These are phyloP conservation scores for Luffa acutangula DNA, from an alignment of 306 rosid species.

Conservation along the genomic window DNA sequence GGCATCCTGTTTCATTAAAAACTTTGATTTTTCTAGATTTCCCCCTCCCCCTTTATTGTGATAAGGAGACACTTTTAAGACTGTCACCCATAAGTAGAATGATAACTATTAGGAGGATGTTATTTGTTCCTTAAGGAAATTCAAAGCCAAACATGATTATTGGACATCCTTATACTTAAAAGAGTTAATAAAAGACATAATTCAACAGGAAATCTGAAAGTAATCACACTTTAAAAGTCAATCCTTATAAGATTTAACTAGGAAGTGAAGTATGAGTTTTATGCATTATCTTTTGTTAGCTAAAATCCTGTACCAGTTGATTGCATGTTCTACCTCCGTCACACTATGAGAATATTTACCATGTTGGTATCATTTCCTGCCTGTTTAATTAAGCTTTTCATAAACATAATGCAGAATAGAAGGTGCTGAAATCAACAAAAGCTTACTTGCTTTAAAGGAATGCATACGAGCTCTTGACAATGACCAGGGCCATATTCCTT, in stretches of 20 bases:
- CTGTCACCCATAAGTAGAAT: background rate
- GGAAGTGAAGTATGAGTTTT: background rate
- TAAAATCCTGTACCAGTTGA: background rate
- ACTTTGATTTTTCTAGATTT: background rate
- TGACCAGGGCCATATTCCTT: constrained; percentile 98
- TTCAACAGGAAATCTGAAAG: background rate
- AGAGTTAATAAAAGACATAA: background rate
- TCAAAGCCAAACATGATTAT: background rate
- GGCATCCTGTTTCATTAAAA: background rate
- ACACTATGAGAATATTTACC: background rate
- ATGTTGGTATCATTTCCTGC: constrained; percentile 8
- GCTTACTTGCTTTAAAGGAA: constrained; percentile 97
- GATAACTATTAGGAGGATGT: background rate
- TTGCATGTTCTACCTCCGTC: constrained; percentile 1
- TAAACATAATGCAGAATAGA: constrained; percentile 73
- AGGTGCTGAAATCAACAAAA: constrained; percentile 99
- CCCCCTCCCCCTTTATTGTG: background rate
- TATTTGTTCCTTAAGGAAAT: background rate
- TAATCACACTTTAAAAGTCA: background rate
- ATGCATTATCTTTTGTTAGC: background rate
- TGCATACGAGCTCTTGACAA: constrained; percentile 98
- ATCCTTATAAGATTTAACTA: background rate
- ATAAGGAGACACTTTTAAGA: background rate
- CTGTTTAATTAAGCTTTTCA: constrained; percentile 11
- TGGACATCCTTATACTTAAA: background rate